Evolutionary conservation across 306 rosid genomes (phyloP).

Genomic region (Quercus variabilis): DNA sequence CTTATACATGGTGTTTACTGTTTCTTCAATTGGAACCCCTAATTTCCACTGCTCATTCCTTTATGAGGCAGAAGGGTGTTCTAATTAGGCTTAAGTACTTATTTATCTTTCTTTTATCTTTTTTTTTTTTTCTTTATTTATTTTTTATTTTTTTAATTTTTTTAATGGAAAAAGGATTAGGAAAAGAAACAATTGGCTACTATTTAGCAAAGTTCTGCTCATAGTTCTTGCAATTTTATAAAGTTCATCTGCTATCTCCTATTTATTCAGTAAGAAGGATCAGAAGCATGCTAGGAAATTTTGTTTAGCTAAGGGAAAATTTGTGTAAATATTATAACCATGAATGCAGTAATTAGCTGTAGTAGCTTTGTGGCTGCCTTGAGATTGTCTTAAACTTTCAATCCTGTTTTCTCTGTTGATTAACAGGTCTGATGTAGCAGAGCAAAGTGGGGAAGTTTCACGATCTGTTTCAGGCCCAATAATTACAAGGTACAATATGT

Average conservation of each 20-base stretch:
- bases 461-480: slow-evolving; percentile 74
- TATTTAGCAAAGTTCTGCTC: neutral
- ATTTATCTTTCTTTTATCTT: neutral
- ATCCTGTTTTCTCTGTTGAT: slow-evolving; percentile 7
- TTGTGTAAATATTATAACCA: neutral
- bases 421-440: slow-evolving; percentile 78
- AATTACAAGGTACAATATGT: slow-evolving; percentile 39
- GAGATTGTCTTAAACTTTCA: neutral
- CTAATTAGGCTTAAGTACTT: neutral
- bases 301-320: neutral
- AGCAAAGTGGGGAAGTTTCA: slow-evolving; percentile 85
- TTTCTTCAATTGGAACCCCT: neutral
- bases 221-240: neutral
- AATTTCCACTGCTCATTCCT: neutral
- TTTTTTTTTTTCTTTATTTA: no score
- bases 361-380: neutral
- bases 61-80: neutral
- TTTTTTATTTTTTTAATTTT: neutral
- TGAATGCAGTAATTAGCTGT: neutral
- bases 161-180: neutral
- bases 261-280: neutral
- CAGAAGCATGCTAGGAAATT: neutral
- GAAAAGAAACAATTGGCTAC: neutral
- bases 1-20: neutral
- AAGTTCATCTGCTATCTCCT: neutral